These are phyloP conservation scores for Brassica carinata DNA, from an alignment of 345 rosid species.

Conservation along the genomic window DNA sequence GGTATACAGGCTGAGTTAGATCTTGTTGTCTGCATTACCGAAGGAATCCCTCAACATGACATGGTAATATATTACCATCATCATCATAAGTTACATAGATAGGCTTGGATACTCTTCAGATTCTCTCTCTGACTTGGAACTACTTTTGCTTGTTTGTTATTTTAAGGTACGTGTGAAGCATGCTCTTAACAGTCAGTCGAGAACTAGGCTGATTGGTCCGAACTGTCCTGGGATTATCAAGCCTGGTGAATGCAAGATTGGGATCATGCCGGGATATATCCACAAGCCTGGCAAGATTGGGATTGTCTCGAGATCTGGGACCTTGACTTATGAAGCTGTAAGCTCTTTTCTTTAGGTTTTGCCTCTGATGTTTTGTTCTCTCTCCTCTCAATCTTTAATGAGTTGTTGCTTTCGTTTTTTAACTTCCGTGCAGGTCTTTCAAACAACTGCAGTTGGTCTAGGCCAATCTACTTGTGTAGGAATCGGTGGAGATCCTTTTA, in stretches of 20 bases:
- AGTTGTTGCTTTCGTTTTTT: not conserved
- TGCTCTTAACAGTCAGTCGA: conserved; percentile 84
- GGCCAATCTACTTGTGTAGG: conserved; percentile 98
- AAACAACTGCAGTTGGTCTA: conserved; percentile 93
- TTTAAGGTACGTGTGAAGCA: conserved; percentile 87
- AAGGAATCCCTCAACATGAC: conserved; percentile 97
- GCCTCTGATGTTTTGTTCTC: conserved; percentile 8
- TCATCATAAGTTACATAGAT: not conserved
- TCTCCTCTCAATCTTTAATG: not conserved
- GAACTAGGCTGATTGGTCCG: conserved; percentile 92
- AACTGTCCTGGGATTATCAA: conserved; percentile 97
- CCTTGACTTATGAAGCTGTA: conserved; percentile 98
- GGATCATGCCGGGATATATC: conserved; percentile 97
- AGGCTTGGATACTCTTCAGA: not conserved
- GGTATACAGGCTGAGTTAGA: conserved; percentile 89
- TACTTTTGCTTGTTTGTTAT: too few relatives aligned
- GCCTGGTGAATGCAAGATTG: conserved; percentile 96
- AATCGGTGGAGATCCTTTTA: conserved; percentile 97
- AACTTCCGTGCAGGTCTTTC: conserved; percentile 68
- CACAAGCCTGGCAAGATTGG: conserved; percentile 97
- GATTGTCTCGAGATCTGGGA: conserved; percentile 94
- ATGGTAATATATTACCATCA: conserved; percentile 54
- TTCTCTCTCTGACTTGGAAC: not conserved
- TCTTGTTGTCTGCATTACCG: conserved; percentile 90
- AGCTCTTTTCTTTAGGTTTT: conserved; percentile 33